phyloP scores from a whole-genome alignment of 2,329 filamentous ascomycete species.

The Curvularia sp. region DNA sequence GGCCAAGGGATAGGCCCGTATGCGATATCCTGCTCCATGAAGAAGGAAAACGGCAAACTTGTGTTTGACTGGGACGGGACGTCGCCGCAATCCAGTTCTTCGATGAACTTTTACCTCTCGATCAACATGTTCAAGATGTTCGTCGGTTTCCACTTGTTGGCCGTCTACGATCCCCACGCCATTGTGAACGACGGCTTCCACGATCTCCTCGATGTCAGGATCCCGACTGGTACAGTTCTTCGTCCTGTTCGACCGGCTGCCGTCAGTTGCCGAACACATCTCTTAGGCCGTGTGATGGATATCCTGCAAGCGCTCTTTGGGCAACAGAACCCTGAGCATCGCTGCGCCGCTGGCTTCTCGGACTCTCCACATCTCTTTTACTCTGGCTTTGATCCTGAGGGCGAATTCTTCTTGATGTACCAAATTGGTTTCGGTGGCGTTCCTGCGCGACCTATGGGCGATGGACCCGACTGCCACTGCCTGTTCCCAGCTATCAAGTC shows the following conservation, averaged over 20 bases:
- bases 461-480: constrained; percentile 60
- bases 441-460: constrained; percentile 56
- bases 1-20: constrained; percentile 56
- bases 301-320: constrained; percentile 60
- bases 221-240: constrained; percentile 56
- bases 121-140: constrained; percentile 62
- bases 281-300: constrained; percentile 58
- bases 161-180: constrained; percentile 57
- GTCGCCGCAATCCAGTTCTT: constrained; percentile 55
- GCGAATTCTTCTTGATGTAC: constrained; percentile 59
- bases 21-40: constrained; percentile 58
- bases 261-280: constrained; percentile 57
- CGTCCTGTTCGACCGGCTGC: constrained; percentile 58
- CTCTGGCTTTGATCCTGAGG: constrained; percentile 57
- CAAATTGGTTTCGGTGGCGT: constrained; percentile 61
- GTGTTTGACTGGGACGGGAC: constrained; percentile 60
- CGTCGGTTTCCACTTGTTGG: constrained; percentile 58
- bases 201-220: constrained; percentile 57
- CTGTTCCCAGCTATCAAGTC: constrained; percentile 60
- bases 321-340: constrained; percentile 55
- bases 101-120: constrained; percentile 59
- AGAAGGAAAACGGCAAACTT: constrained; percentile 53
- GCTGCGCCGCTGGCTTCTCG: constrained; percentile 59
- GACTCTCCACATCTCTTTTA: constrained; percentile 61
- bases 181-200: constrained; percentile 62